Percentiles rank a stretch among this genome's conserved stretches.
Conservation (phyloP, 2,329 filamentous ascomycete species). For the Microsporum ferrugineum region DNA sequence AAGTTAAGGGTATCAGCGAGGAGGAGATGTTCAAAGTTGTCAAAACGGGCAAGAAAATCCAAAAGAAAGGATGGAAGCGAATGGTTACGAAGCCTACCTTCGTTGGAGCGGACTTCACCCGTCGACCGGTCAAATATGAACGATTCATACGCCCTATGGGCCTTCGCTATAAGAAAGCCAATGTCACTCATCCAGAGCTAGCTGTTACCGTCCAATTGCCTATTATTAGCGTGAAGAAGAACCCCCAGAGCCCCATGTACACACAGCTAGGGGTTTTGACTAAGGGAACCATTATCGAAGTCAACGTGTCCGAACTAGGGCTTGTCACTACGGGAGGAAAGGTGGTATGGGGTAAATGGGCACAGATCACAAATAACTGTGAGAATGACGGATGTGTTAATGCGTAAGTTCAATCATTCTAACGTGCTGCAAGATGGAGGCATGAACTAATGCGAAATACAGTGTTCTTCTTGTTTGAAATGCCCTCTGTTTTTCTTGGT, state of each 20-base stretch:
- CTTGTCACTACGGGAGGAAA: slow-evolving; percentile 85
- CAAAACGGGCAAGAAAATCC: slow-evolving; percentile 88
- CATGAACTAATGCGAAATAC: background rate
- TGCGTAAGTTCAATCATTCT: slow-evolving; percentile 30
- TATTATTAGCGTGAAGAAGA: slow-evolving; percentile 69
- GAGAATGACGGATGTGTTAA: slow-evolving; percentile 55
- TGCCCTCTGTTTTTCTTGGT: background rate
- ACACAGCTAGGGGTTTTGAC: slow-evolving; percentile 85
- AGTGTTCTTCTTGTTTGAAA: slow-evolving; percentile 18
- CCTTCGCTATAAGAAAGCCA: slow-evolving; percentile 67
- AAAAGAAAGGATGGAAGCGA: slow-evolving; percentile 61
- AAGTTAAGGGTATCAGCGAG: slow-evolving; percentile 85
- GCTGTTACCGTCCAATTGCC: slow-evolving; percentile 80
- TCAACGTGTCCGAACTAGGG: slow-evolving; percentile 86
- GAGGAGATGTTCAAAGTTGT: slow-evolving; percentile 98
- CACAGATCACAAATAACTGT: slow-evolving; percentile 48
- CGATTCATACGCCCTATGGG: slow-evolving; percentile 62
- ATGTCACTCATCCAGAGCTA: slow-evolving; percentile 65
- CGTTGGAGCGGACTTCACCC: slow-evolving; percentile 80
- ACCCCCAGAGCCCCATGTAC: slow-evolving; percentile 79
- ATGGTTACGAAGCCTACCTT: slow-evolving; percentile 75
- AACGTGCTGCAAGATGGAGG: background rate
- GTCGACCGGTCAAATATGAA: slow-evolving; percentile 68
- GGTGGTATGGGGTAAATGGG: slow-evolving; percentile 82
- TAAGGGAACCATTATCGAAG: slow-evolving; percentile 75